Evolutionary conservation across 495 filamentous ascomycete genomes (phyloP), one percentile per base, ranked within the genome.

Genomic region (Penicillium coffeae): DNA sequence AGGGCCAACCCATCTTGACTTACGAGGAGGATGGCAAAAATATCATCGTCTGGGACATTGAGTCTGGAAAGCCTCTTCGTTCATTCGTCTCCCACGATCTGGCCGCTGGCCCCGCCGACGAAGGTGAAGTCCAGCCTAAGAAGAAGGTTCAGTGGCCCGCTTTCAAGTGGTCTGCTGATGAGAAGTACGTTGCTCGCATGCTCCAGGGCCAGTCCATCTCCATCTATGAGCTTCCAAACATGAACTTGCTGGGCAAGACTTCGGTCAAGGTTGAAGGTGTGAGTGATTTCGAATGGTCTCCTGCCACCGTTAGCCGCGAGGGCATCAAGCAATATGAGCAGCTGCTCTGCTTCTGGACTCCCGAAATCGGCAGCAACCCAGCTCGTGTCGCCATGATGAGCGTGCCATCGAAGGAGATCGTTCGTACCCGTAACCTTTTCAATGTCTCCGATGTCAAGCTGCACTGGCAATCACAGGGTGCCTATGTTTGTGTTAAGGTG

Each of bases 141-240:
- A 87, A 88, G 71, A 96, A 96, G 78, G 83, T 94, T 44, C 88
- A 91, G 56, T 98, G 93, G 93, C 93, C 93, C 19, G 90, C 92
- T 10, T 98, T 98, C 80, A 98, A 98, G 71, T 98, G 93, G 93
- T 96, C 92, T 38, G 74, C 93, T 3, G 93, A 98, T 61, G 89
- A 95, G 74, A 91, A 91, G 66, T 98, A 96, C 66, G 90, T 96
- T 38, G 93, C 93, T 3, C 81, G 93, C 37, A 84, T 97, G 73
- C 88, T 84, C 45, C 92, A 89, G 47, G 87, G 85, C 49, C 81
- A 90, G 52, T 87, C 88, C 21, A 89, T 98, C 62, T 94, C 90
- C 33, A 84, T 97, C 57, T 98, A 96, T 69, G 93, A 97, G 66
- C 73, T 92, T 6, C 93, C 93, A 13, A 81, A 81, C 49, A 98